A percentile compares a stretch with the other conserved stretches of the same genome.
These are phyloP conservation scores for Coniochaeta hoffmannii DNA, from an alignment of 2,329 filamentous ascomycete genomes.

Conservation along the genomic window DNA sequence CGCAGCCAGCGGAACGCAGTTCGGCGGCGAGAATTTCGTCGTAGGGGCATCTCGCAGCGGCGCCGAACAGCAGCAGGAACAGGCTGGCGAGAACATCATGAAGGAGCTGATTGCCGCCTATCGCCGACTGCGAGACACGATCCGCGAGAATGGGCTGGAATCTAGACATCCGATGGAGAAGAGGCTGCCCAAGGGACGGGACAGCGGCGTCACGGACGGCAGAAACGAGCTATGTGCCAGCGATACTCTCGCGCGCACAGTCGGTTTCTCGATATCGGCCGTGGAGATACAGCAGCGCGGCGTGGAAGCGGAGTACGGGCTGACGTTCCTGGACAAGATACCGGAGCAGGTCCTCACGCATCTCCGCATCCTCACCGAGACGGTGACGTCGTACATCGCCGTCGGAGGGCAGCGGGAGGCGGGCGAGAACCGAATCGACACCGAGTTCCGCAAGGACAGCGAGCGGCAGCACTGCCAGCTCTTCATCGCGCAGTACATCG, in stretches of 20 bases:
- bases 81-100: conserved; percentile 26
- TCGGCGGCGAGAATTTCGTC: conserved; percentile 33
- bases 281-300: conserved; percentile 91
- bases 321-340: conserved; percentile 75
- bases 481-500: conserved; percentile 55
- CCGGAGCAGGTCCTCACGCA: conserved; percentile 80
- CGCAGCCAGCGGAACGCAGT: conserved; percentile 30
- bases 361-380: conserved; percentile 81
- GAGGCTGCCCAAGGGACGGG: background rate
- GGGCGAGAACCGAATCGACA: conserved; percentile 52
- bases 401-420: conserved; percentile 61
- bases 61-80: background rate
- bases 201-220: conserved; percentile 21
- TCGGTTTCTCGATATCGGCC: conserved; percentile 80
- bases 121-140: conserved; percentile 50
- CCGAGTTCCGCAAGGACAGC: conserved; percentile 61
- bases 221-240: conserved; percentile 41
- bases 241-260: conserved; percentile 55
- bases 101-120: conserved; percentile 55
- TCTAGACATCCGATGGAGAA: conserved; percentile 21
- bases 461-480: conserved; percentile 69
- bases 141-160: conserved; percentile 46
- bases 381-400: conserved; percentile 75
- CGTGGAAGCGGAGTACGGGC: conserved; percentile 62
- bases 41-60: conserved; percentile 18